Base-by-base conservation (phyloP, 73 alveolate genomes). In the Blepharisma japonicum region DNA sequence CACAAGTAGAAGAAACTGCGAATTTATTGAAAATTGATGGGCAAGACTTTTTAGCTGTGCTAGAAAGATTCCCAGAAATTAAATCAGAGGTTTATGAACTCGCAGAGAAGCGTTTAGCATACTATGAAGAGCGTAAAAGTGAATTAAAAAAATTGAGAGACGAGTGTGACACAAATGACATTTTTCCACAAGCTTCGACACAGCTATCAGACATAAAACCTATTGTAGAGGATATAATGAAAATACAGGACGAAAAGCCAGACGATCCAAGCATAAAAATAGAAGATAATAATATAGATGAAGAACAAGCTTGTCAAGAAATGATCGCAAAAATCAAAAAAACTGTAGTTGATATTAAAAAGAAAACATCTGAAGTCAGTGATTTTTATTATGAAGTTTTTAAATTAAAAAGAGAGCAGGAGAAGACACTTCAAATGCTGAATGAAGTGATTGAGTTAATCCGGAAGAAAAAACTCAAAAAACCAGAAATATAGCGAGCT, bases 151-250 rank as follows among this genome's bases (percentile, higher is more conserved):
- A 45, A 23, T 3, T 54, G 3, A 70, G 61, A 81, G 87, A 85
- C 81, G 70, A 76, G 84, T 74, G 49, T n/a, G 80, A 55, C 68
- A 71, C 78, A 83, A 80, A 61, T 79, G 47, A 61, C 0, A 61
- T 14, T 2, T 14, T 20, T 0, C 14, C 74, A 20, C 14, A 61
- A 2, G 74, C 42, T 32, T 32, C 42, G 3, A 32, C 5, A 2
- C n/a, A 61, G 4, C 5, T 61, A 9, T 20, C 23, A 14, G 47
- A 61, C 18, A 14, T 61, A 61, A 61, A 61, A n/a, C 74, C 46
- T 1, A n/a, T 25, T 25, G 23, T 61, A 61, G 18, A 61, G 14
- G 74, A 61, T 18, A 61, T 61, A 14, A 18, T 61, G 49, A 25
- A 61, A 9, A 14, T 18, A 14, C 14, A 61, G 4, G 23, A 14